Evolutionary conservation across 2,329 filamentous ascomycete genomes (phyloP).

Genomic region (Kalmusia sp.): DNA sequence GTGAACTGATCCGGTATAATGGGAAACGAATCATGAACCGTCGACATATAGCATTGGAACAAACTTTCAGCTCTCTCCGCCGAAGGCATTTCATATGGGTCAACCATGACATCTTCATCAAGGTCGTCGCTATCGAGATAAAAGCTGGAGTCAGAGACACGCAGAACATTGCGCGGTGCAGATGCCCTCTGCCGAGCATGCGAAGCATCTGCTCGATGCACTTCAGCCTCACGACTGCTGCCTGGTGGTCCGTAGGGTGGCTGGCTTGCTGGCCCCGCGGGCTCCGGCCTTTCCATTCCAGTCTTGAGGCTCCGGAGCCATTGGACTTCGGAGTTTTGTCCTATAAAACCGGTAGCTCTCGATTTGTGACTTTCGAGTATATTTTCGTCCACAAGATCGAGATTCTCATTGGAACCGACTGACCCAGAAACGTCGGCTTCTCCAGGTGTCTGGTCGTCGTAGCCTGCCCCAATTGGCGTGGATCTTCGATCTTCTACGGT

Average conservation of each 20-base stretch:
- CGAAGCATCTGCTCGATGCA: slow-evolving; percentile 15
- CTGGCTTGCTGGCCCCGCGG: not conserved
- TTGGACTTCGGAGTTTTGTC: slow-evolving; percentile 32
- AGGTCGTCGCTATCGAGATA: slow-evolving; percentile 40
- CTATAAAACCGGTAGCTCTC: slow-evolving; percentile 32
- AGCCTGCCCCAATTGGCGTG: too few species aligned
- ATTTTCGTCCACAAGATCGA: slow-evolving; percentile 27
- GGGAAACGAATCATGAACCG: slow-evolving; percentile 17
- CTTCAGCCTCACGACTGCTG: slow-evolving; percentile 13
- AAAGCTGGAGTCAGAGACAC: slow-evolving; percentile 27
- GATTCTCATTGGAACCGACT: slow-evolving; percentile 19
- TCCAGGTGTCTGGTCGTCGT: too few species aligned
- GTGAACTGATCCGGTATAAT: not conserved
- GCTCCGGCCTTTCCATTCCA: slow-evolving; percentile 5
- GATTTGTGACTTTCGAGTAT: slow-evolving; percentile 18
- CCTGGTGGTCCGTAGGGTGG: slow-evolving; percentile 27
- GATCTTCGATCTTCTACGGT: too few species aligned
- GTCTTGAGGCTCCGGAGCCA: slow-evolving; percentile 28
- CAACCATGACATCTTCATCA: slow-evolving; percentile 25
- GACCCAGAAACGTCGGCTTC: too few species aligned
- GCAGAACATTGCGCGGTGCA: slow-evolving; percentile 7
- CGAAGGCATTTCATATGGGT: slow-evolving; percentile 38
- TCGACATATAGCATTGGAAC: slow-evolving; percentile 41
- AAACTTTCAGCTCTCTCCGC: slow-evolving; percentile 33
- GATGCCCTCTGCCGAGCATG: slow-evolving; percentile 15